phyloP scores from a whole-genome alignment of 2,329 filamentous ascomycete genomes.

The Cladosporium velox region DNA sequence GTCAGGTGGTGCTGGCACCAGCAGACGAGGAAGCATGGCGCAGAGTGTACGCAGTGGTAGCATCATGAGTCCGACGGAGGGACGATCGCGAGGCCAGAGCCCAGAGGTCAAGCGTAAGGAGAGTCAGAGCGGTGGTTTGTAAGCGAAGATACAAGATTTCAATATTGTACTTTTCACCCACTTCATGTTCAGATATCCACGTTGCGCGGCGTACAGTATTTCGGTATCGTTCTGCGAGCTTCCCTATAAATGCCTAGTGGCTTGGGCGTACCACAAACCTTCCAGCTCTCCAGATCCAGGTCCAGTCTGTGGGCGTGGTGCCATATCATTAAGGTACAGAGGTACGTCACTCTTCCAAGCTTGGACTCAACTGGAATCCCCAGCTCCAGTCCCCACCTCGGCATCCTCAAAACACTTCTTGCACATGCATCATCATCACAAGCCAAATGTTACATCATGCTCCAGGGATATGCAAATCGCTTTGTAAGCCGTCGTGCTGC shows the following conservation, averaged over 20 bases:
- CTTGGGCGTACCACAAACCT: neutral
- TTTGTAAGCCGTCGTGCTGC: neutral
- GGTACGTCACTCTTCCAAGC: neutral
- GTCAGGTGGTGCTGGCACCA: constrained; percentile 38
- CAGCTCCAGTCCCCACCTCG: neutral
- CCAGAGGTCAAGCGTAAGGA: constrained; percentile 36
- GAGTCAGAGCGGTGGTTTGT: constrained; percentile 25
- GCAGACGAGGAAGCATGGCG: constrained; percentile 34
- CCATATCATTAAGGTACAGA: neutral
- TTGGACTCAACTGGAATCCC: neutral
- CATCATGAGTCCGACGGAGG: constrained; percentile 29
- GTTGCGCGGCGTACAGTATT: neutral
- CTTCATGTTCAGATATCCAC: neutral
- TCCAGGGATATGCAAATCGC: neutral
- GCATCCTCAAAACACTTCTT: neutral
- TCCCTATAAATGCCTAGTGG: neutral
- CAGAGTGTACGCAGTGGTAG: constrained; percentile 31
- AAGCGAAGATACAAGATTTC: neutral
- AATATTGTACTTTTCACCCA: neutral
- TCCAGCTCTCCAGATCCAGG: neutral
- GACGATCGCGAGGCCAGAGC: constrained; percentile 24
- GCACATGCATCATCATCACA: neutral
- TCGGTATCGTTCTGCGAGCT: neutral
- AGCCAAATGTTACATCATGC: neutral
- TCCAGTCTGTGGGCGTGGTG: neutral